Evolutionary conservation across 805 yeast genomes (phyloP).

Genomic region (Candida maesae): DNA sequence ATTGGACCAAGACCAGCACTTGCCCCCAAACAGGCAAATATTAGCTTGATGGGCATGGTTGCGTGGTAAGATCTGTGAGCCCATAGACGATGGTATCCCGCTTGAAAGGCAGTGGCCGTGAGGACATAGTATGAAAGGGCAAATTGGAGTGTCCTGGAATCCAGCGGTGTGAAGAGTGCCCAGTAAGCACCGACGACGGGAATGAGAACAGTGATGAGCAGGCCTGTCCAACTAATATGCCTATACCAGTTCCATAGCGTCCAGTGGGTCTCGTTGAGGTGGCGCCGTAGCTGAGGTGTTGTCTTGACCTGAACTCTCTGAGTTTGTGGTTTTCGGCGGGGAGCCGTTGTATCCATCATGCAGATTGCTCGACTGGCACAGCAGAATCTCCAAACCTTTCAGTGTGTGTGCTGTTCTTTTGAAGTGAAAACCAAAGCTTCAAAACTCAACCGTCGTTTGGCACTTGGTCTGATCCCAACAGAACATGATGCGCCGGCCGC

Average conservation of each 20-base stretch:
- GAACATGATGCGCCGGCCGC: too few relatives aligned
- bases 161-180: slow-evolving; percentile 43
- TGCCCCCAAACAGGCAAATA: slow-evolving; percentile 59
- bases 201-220: slow-evolving; percentile 36
- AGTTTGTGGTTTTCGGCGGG: too few relatives aligned
- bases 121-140: slow-evolving; percentile 51
- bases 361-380: too few relatives aligned
- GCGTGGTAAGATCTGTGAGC: slow-evolving; percentile 58
- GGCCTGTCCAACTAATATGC: slow-evolving; percentile 74
- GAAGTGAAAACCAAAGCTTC: too few relatives aligned
- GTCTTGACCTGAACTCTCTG: slow-evolving; percentile 1
- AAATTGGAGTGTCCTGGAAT: slow-evolving; percentile 48
- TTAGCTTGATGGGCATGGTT: slow-evolving; percentile 39
- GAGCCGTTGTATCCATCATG: too few relatives aligned
- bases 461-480: too few relatives aligned
- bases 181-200: slow-evolving; percentile 48
- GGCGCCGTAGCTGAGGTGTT: slow-evolving; percentile 13
- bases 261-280: slow-evolving; percentile 36
- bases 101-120: slow-evolving; percentile 71
- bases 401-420: too few relatives aligned
- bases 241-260: slow-evolving; percentile 68
- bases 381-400: too few relatives aligned
- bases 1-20: slow-evolving; percentile 76
- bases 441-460: not conserved
- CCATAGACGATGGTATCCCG: slow-evolving; percentile 79